These are phyloP conservation scores for Pseudogymnoascus sp. DNA, from an alignment of 2,329 filamentous ascomycete species.

Conservation along the genomic window DNA sequence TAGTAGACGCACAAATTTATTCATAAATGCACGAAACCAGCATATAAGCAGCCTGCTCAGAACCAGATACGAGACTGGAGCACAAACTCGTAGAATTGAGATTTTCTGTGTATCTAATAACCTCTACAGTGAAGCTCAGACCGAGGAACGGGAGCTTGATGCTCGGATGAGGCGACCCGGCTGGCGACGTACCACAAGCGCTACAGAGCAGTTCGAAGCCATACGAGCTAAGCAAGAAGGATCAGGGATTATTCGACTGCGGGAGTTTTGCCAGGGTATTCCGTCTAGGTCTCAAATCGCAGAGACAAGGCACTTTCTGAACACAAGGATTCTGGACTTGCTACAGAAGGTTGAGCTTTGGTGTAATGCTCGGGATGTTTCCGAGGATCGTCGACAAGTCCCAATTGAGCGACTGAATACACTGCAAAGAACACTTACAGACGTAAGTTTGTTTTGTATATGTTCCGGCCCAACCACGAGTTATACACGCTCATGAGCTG, in stretches of 20 bases:
- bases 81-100: slow-evolving; percentile 8
- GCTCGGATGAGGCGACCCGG: neutral
- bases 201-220: neutral
- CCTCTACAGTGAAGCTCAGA: slow-evolving; percentile 5
- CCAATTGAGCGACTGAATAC: slow-evolving; percentile 8
- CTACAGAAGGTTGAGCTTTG: slow-evolving; percentile 14
- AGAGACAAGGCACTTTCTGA: slow-evolving; percentile 15
- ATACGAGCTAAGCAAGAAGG: slow-evolving; percentile 10
- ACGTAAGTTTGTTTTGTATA: slow-evolving; percentile 6
- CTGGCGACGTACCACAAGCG: neutral
- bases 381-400: neutral
- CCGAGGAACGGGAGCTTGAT: neutral
- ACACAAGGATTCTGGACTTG: slow-evolving; percentile 11
- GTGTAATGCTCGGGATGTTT: slow-evolving; percentile 12
- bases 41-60: slow-evolving; percentile 10
- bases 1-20: slow-evolving; percentile 10
- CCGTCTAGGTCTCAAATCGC: slow-evolving; percentile 12
- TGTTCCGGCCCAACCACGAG: no score
- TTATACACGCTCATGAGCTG: no score
- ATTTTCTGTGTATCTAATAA: slow-evolving; percentile 15
- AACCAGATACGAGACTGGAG: slow-evolving; percentile 4
- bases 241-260: slow-evolving; percentile 12
- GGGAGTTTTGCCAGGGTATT: slow-evolving; percentile 11
- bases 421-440: slow-evolving; percentile 11
- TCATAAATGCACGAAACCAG: slow-evolving; percentile 13